Base-by-base conservation (phyloP, 1,284 basidiomycete species). In the Ustilago vetiveriae region DNA sequence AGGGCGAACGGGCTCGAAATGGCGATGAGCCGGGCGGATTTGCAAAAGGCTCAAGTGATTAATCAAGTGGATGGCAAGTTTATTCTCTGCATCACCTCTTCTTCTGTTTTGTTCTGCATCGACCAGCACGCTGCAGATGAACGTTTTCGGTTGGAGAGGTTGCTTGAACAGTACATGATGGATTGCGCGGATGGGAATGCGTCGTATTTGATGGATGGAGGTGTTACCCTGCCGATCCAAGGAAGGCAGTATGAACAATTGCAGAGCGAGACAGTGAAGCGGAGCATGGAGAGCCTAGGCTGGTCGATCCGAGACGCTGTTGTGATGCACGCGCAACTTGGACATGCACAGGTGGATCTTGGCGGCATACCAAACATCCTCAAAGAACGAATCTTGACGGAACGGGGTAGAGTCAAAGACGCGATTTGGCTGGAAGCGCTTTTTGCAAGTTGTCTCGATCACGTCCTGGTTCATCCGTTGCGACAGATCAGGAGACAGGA, bases 71-170 rank as follows among this genome's bases (percentile, higher is more conserved):
- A 97, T 81, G 83, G 84, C 59, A 97, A 97, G 83, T 97, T 93
- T 80, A 87, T 96, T 64, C 88, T 89, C 21, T 92, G 91, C 82
- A 76, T 89, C 22, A 39, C 55, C 4, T 21, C 50, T 10, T 43
- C 41, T 14, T 30, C 40, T 37, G 66, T 75, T 1, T 68, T 97
- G 27, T 85, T 94, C 23, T 85, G 96, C 54, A 86, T 98, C 39
- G 94, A 98, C 83, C 94, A 98, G 82, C 94, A 98, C 79, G 94
- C 94, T 5, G 94, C 93, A 8, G 92, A 96, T 79, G 68, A 98
- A 83, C 88, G 94, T 9, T 85, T 94, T 26, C 88, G 92, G 21
- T 90, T 96, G 42, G 94, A 98, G 82, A 84, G 84, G n/a, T 90
- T 92, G 78, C 84, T 94, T 53, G 85, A 85, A 63, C 87, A 88